Percentiles rank a stretch among this genome's conserved stretches.
Evolutionary conservation across 2,329 filamentous ascomycete species (phyloP).

Genomic region (Trichophaea hybrida): DNA sequence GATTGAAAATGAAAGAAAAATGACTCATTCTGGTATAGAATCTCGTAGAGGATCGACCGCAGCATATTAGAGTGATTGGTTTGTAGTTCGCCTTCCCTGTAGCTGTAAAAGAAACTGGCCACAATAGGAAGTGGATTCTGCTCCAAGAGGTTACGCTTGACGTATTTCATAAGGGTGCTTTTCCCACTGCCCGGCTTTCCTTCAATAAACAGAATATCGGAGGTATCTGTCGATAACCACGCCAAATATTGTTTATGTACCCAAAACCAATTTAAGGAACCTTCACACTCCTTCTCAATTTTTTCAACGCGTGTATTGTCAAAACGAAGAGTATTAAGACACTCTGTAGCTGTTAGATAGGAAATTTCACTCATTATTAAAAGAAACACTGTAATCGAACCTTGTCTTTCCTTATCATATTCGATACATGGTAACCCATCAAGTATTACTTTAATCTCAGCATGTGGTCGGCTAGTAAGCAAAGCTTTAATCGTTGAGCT

Average conservation of each 20-base stretch:
- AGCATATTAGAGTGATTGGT: conserved; percentile 1
- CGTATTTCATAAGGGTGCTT: neutral
- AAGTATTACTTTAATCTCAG: too few relatives aligned
- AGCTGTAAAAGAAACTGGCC: conserved; percentile 3
- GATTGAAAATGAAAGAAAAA: conserved; percentile 5
- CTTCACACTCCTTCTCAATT: neutral
- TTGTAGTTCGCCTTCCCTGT: conserved; percentile 1
- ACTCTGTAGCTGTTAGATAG: neutral
- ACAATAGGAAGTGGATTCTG: neutral
- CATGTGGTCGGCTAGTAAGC: too few relatives aligned
- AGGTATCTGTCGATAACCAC: neutral
- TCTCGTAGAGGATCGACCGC: neutral
- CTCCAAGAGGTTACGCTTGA: neutral
- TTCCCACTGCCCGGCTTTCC: neutral
- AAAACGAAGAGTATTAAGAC: neutral
- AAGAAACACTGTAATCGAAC: neutral
- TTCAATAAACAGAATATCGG: neutral
- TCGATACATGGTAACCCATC: too few relatives aligned
- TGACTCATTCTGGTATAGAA: neutral
- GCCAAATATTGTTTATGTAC: neutral
- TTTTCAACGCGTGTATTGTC: neutral
- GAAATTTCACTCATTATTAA: neutral
- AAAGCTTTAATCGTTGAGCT: too few relatives aligned
- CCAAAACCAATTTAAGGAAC: neutral
- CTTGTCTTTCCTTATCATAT: neutral